phyloP scores from a whole-genome alignment of 1,284 basidiomycete genomes.

The Puccinia polysora region DNA sequence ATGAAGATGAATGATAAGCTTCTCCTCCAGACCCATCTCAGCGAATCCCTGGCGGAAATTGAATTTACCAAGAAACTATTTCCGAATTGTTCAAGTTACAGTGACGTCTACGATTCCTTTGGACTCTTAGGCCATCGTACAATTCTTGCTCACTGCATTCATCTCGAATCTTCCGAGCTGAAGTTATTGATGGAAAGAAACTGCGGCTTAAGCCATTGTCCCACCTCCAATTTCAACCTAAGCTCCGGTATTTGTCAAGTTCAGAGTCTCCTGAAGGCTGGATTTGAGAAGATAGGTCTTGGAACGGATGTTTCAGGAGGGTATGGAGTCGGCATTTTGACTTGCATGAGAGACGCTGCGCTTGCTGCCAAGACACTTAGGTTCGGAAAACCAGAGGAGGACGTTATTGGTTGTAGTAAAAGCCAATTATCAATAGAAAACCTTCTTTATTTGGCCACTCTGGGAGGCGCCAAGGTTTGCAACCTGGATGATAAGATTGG shows the following conservation, averaged over 20 bases:
- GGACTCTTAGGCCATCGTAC: slow-evolving; percentile 74
- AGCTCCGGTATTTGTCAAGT: slow-evolving; percentile 76
- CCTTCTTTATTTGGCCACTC: slow-evolving; percentile 81
- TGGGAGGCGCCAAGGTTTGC: slow-evolving; percentile 84
- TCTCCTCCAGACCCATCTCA: slow-evolving; percentile 86
- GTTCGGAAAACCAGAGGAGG: slow-evolving; percentile 52
- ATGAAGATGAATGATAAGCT: slow-evolving; percentile 55
- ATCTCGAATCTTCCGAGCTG: slow-evolving; percentile 69
- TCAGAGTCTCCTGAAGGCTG: slow-evolving; percentile 70
- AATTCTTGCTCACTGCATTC: slow-evolving; percentile 82
- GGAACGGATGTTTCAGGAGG: slow-evolving; percentile 92
- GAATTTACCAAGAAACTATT: slow-evolving; percentile 65
- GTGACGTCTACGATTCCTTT: slow-evolving; percentile 70
- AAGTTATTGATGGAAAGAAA: slow-evolving; percentile 64
- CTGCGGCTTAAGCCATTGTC: slow-evolving; percentile 86
- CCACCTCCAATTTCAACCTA: slow-evolving; percentile 79
- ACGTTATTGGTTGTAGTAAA: slow-evolving; percentile 35
- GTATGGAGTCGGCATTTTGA: slow-evolving; percentile 74
- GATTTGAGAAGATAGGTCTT: slow-evolving; percentile 77
- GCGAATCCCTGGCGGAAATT: slow-evolving; percentile 77
- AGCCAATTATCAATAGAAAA: slow-evolving; percentile 69
- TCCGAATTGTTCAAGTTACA: slow-evolving; percentile 53
- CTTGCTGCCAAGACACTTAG: slow-evolving; percentile 71
- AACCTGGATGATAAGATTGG: slow-evolving; percentile 68
- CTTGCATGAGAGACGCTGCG: slow-evolving; percentile 74